Evolutionary conservation across 164 flowering plant species (phyloP).

Genomic region (Kalanchoe fedtschenkoi): DNA sequence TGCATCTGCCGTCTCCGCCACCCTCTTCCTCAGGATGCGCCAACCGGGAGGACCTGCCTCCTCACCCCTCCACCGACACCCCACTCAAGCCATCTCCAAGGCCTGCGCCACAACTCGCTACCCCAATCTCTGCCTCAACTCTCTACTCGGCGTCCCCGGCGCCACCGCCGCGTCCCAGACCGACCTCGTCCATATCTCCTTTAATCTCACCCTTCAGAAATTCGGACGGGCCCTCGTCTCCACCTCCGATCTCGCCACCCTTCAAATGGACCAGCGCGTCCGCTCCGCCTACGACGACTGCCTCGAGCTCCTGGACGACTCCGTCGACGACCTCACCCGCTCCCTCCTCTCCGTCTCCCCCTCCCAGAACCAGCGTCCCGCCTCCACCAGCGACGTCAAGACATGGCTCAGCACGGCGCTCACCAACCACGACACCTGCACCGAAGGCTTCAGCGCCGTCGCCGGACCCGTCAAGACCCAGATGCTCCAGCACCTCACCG

Average conservation of each 20-base stretch:
- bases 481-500: slow-evolving; percentile 15
- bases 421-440: slow-evolving; percentile 5
- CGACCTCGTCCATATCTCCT: slow-evolving; percentile 4
- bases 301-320: slow-evolving; percentile 7
- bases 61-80: slow-evolving; percentile 16
- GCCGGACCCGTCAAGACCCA: neutral
- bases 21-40: slow-evolving; percentile 24
- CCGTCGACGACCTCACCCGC: slow-evolving; percentile 7
- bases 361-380: neutral
- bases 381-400: slow-evolving; percentile 3
- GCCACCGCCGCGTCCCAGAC: neutral
- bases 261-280: neutral
- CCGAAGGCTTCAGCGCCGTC: slow-evolving; percentile 1
- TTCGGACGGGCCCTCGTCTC: slow-evolving; percentile 4
- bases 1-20: slow-evolving; percentile 49
- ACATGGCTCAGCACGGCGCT: slow-evolving; percentile 8
- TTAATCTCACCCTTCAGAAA: slow-evolving; percentile 2
- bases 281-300: slow-evolving; percentile 9
- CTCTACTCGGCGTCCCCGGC: neutral
- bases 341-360: slow-evolving; percentile 4
- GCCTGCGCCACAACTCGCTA: slow-evolving; percentile 11
- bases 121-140: slow-evolving; percentile 4
- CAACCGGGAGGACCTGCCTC: slow-evolving; percentile 7
- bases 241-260: neutral
- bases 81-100: slow-evolving; percentile 58